Evolutionary conservation across 2,329 filamentous ascomycete species (phyloP).

Genomic region (Pseudogymnoascus sp.): DNA sequence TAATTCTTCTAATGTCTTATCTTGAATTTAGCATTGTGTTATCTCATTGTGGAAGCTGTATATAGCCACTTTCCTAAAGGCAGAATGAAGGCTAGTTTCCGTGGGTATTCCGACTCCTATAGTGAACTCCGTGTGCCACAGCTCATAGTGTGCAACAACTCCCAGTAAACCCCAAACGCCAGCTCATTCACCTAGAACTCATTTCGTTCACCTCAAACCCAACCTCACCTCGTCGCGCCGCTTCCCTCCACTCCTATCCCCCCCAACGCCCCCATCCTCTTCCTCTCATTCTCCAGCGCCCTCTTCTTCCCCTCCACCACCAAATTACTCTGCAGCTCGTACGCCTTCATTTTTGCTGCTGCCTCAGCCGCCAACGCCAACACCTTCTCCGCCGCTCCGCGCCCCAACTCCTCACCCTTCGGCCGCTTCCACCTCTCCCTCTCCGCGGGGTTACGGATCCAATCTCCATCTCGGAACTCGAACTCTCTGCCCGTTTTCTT

Average conservation of each 20-base stretch:
- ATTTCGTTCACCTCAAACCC: not conserved
- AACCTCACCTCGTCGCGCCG: not conserved
- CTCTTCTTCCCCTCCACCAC: constrained; percentile 4
- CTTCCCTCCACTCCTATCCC: not conserved
- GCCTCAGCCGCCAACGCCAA: constrained; percentile 27
- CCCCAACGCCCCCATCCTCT: not conserved
- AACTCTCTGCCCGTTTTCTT: not conserved
- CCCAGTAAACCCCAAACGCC: not conserved
- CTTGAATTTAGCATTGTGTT: not conserved
- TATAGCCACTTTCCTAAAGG: not conserved
- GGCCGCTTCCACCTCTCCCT: constrained; percentile 21
- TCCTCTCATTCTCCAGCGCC: not conserved
- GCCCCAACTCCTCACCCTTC: constrained; percentile 38
- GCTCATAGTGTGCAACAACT: not conserved
- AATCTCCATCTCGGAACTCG: not conserved
- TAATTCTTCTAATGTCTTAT: not conserved
- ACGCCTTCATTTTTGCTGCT: constrained; percentile 18
- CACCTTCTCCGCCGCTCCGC: constrained; percentile 31
- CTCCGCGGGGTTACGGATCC: constrained; percentile 5
- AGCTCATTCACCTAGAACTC: not conserved
- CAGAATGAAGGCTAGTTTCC: not conserved
- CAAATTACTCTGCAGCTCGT: constrained; percentile 18
- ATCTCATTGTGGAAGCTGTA: not conserved
- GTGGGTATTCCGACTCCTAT: constrained; percentile 1
- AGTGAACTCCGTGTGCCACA: not conserved